phyloP scores from a whole-genome alignment of 129 eudicot genomes.

The Centaurea solstitialis region DNA sequence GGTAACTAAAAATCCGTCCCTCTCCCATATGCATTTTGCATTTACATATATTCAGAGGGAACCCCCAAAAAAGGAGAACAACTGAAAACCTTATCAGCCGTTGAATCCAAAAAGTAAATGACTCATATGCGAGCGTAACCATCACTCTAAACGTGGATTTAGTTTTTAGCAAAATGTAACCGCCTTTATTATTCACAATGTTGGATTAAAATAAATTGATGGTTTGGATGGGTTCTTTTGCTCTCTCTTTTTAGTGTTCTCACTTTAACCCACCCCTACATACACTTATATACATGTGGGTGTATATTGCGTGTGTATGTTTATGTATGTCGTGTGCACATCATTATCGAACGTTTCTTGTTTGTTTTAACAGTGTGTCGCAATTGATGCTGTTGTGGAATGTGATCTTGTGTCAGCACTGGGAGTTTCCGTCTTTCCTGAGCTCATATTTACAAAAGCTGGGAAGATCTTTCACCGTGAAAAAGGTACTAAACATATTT shows the following conservation, averaged over 20 bases:
- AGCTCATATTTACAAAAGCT: slow-evolving; percentile 85
- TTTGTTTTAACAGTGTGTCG: slow-evolving; percentile 67
- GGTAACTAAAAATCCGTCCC: slow-evolving; percentile 44
- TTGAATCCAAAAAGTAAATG: not conserved
- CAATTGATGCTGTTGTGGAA: slow-evolving; percentile 87
- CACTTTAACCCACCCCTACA: not conserved
- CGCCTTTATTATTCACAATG: not conserved
- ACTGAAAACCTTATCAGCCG: not conserved
- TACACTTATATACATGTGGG: not conserved
- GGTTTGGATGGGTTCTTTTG: not conserved
- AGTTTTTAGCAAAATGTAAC: not conserved
- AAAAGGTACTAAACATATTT: slow-evolving; percentile 52
- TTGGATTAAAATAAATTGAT: not conserved
- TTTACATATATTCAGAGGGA: not conserved
- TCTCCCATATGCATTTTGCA: not conserved
- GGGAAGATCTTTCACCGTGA: slow-evolving; percentile 89
- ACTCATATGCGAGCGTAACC: not conserved
- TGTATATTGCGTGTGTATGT: not conserved
- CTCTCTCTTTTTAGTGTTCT: not conserved
- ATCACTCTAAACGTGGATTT: not conserved
- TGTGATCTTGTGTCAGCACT: slow-evolving; percentile 74
- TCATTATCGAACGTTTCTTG: not conserved
- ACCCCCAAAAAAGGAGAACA: not conserved
- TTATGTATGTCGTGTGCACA: not conserved
- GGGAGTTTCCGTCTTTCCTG: slow-evolving; percentile 71